These are phyloP conservation scores for Jacaranda mimosifolia DNA, from an alignment of 257 asterid genomes.

Conservation along the genomic window DNA sequence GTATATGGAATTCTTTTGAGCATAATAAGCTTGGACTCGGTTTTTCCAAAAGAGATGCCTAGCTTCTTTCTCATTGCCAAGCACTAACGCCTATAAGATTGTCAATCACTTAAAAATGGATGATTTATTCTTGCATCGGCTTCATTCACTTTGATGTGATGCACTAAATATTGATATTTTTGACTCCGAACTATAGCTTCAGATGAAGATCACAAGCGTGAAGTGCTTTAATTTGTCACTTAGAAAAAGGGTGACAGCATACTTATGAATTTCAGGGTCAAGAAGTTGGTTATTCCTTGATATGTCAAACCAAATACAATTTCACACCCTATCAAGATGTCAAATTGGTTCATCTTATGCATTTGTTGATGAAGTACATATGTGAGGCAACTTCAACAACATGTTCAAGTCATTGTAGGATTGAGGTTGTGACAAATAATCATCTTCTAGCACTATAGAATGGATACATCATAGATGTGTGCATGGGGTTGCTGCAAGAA, in stretches of 20 bases:
- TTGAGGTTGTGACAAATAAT: background rate
- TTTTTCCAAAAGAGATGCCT: constrained; percentile 20
- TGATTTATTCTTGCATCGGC: background rate
- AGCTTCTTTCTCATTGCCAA: constrained; percentile 21
- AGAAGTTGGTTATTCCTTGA: too few relatives aligned
- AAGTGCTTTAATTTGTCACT: too few relatives aligned
- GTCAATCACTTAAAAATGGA: constrained; percentile 14
- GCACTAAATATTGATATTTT: background rate
- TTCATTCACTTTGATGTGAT: constrained; percentile 26
- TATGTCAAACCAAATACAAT: too few relatives aligned
- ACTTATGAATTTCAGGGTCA: too few relatives aligned
- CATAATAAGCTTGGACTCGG: background rate
- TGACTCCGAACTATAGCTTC: too few relatives aligned
- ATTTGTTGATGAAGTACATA: too few relatives aligned
- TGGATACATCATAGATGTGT: background rate
- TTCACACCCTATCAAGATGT: too few relatives aligned
- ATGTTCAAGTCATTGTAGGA: too few relatives aligned
- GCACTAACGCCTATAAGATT: constrained; percentile 27
- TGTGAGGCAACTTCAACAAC: too few relatives aligned
- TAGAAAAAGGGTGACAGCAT: too few relatives aligned
- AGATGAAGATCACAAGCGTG: too few relatives aligned
- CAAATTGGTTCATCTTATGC: too few relatives aligned
- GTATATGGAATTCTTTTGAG: constrained; percentile 7
- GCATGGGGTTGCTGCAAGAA: constrained; percentile 9
- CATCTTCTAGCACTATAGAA: background rate